Conservation (phyloP, 306 rosid genomes). For the Vicia villosa region DNA sequence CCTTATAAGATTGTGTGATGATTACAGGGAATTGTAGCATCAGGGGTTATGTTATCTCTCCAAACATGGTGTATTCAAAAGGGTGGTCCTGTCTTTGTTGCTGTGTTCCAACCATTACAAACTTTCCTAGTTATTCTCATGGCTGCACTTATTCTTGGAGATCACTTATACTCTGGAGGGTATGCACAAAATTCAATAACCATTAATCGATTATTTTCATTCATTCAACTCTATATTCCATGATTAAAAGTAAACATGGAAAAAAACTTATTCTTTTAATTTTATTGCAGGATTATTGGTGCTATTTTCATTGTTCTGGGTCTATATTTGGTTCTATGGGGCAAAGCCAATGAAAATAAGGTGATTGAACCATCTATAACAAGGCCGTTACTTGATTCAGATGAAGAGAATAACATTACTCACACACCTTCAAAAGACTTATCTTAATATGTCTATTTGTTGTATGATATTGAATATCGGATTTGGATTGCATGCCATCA, state of each 20-base stretch:
- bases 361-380: slow-evolving; percentile 39
- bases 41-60: slow-evolving; percentile 55
- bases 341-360: slow-evolving; percentile 50
- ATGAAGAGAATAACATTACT: slow-evolving; percentile 36
- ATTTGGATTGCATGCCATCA: not conserved
- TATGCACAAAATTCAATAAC: slow-evolving; percentile 24
- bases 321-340: slow-evolving; percentile 69
- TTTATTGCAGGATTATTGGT: slow-evolving; percentile 55
- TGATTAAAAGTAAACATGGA: not conserved
- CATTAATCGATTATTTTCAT: not conserved
- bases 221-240: not conserved
- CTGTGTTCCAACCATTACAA: slow-evolving; percentile 71
- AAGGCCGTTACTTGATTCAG: slow-evolving; percentile 51
- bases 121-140: slow-evolving; percentile 62
- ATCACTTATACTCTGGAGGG: slow-evolving; percentile 67
- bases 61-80: slow-evolving; percentile 78
- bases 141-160: slow-evolving; percentile 63
- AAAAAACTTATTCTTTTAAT: not conserved
- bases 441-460: slow-evolving; percentile 41
- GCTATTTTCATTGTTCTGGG: slow-evolving; percentile 64
- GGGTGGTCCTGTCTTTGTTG: slow-evolving; percentile 77
- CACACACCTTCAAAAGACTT: slow-evolving; percentile 41
- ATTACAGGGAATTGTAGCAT: slow-evolving; percentile 58
- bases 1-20: not conserved
- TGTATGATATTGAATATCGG: slow-evolving; percentile 5